Conservation (phyloP, 2,329 filamentous ascomycete species). For the Colletotrichum coccodes region DNA sequence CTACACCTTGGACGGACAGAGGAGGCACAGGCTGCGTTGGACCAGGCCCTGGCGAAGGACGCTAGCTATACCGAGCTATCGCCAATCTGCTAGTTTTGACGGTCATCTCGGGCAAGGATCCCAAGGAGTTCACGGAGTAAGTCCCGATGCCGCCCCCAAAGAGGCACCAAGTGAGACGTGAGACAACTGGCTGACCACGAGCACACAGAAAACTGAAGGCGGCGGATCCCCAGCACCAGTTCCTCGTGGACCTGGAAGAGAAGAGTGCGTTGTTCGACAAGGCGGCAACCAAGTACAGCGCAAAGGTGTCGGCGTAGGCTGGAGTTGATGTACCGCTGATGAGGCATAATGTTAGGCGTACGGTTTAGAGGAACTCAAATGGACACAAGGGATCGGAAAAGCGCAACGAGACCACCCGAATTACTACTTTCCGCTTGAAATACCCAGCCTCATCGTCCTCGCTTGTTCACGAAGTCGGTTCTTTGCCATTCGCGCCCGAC, state of each 20-base stretch:
- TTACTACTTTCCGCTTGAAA: constrained; percentile 30
- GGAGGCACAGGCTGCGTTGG: constrained; percentile 87
- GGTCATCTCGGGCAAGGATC: constrained; percentile 79
- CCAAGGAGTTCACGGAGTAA: constrained; percentile 70
- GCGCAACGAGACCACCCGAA: constrained; percentile 30
- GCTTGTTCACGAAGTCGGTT: not conserved
- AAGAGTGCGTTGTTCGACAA: constrained; percentile 91
- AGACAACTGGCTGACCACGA: constrained; percentile 19
- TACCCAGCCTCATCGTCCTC: constrained; percentile 11
- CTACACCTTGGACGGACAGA: constrained; percentile 88
- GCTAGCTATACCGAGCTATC: constrained; percentile 78
- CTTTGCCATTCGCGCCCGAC: not conserved
- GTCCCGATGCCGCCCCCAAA: constrained; percentile 39
- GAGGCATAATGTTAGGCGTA: constrained; percentile 34
- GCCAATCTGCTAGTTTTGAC: constrained; percentile 87
- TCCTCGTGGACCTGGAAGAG: constrained; percentile 80
- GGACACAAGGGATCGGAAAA: constrained; percentile 31
- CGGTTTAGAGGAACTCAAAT: constrained; percentile 32
- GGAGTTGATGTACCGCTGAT: constrained; percentile 24
- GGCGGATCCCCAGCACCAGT: constrained; percentile 72
- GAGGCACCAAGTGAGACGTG: no score
- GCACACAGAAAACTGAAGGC: constrained; percentile 62
- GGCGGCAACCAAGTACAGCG: constrained; percentile 85
- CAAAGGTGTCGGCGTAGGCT: constrained; percentile 74
- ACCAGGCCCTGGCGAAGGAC: constrained; percentile 82